Evolutionary conservation across 192 early-diverging fungal genomes (phyloP), one percentile per base, ranked within the genome.

Genomic region (Pilaira anomala): DNA sequence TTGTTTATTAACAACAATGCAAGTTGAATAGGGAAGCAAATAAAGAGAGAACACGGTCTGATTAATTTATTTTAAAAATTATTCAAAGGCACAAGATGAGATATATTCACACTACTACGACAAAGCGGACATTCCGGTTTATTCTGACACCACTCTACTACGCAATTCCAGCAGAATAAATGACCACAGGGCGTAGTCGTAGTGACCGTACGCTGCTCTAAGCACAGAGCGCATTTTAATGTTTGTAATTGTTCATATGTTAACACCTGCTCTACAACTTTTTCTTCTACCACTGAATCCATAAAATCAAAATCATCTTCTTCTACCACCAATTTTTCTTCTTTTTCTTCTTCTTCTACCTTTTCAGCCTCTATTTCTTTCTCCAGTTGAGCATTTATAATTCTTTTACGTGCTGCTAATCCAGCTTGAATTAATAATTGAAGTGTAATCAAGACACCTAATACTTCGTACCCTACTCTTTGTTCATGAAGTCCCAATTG

Each of bases 111-210:
- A 7, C 82, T 72, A 66, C 95, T 94, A 29, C 96, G 86, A 51
- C 96, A 98, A 2, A 98, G 76, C 26, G 96, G 94, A 55, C 96
- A 98, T 71, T 98, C 96, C 3, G 89, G 77, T 82, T 94, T 96
- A 59, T 85, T 90, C 49, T 89, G 83, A 62, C 91, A 91, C 93
- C 96, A 97, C 69, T 95, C 93, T 19, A 89, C 83, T 26, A 93
- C 89, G 64, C 96, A 98, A 19, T 69, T 86, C 94, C 95, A 98
- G 72, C 96, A 98, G 66, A 97, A 97, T 61, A 98, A 63, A 73
- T 98, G 96, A 0, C 96, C 96, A 72, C 96, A 98, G 3, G 91
- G 88, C 0, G 94, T 96, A 1, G 90, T 80, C 0, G 93, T 93
- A 12, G 93, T 84, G 52, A 81, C 77, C 28, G 73, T 90, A 12